Evolutionary conservation across 352 stramenopile species (phyloP), one percentile per base, ranked within the genome.

Genomic region (Phytophthora hybrid): DNA sequence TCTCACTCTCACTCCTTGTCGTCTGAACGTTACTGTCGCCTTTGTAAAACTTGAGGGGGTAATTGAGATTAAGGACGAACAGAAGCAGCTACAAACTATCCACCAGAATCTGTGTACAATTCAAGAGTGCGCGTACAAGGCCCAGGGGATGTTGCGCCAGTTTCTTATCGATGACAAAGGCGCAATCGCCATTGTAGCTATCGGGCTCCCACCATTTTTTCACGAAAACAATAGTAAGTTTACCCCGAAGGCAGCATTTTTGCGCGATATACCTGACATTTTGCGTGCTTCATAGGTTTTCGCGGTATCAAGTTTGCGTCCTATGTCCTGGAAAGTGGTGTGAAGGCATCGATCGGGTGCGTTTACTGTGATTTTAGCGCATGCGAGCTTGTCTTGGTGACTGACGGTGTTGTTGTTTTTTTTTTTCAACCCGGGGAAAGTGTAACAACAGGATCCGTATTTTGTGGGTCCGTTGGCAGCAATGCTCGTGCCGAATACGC

Each of bases 151-250:
- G 32, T 73, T 97, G 16, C 88, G 89, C 9, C 90, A 97, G 66
- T 95, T 97, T 55, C 73, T 96, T 7, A 94, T 97, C 41, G 90
- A 97, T 41, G 89, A 96, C 71, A 96, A 97, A 73, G 90, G 90
- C 19, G 89, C 87, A 0, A 79, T 96, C 10, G 87, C 88, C 13
- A 95, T 95, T 49, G 76, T 95, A 19, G 87, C 84, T 11, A 84
- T 97, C 23, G 89, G 90, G 0, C 74, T 96, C 0, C 87, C 87
- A 1, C 90, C 90, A 13, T 93, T 93, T 61, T 94, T 91, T 69
- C 89, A 95, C 67, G 85, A 97, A 78, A 92, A 96, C 76, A 96
- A 97, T 69, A 81, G 85, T 91, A 68, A 31, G 51, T 66, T 34
- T 10, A 39, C 59, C 5, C 5, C 26, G 39, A 29, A 29, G 37